Evolutionary conservation across 352 stramenopile genomes (phyloP).

Genomic region (Phytophthora agathidicida): DNA sequence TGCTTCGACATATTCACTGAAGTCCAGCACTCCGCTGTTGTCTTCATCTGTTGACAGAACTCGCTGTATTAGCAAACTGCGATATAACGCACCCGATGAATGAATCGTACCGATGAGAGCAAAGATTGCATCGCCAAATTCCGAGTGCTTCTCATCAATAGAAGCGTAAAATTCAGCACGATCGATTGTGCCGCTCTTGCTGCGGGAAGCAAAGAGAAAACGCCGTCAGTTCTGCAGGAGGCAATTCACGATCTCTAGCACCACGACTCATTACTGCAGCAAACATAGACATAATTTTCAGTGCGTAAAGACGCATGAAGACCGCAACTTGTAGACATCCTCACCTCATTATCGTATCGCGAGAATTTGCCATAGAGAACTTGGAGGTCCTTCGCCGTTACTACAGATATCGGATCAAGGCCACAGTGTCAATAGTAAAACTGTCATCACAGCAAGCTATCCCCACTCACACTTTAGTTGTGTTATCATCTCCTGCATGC

Average conservation of each 20-base stretch:
- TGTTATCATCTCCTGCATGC: conserved; percentile 73
- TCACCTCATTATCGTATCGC: conserved; percentile 70
- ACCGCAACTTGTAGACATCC: no score
- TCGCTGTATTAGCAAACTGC: no score
- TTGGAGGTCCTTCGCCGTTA: conserved; percentile 62
- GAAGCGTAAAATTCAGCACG: conserved; percentile 72
- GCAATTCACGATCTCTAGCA: no score
- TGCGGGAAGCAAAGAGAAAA: conserved; percentile 16
- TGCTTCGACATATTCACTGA: conserved; percentile 79
- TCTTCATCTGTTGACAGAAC: conserved; percentile 65
- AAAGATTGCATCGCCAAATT: conserved; percentile 79
- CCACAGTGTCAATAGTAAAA: background rate
- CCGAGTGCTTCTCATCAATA: conserved; percentile 70
- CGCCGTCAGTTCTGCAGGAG: conserved; percentile 1
- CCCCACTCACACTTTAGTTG: conserved; percentile 62
- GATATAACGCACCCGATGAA: no score
- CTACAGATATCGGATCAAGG: conserved; percentile 25
- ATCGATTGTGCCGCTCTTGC: conserved; percentile 75
- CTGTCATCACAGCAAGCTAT: background rate
- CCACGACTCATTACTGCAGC: no score
- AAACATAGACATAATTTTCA: no score
- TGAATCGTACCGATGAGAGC: conserved; percentile 54
- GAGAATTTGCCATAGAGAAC: conserved; percentile 65
- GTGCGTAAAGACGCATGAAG: no score
- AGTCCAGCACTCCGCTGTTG: conserved; percentile 73